Conservation (phyloP, 441 rosid genomes). For the Hypseocharis bilobata region DNA sequence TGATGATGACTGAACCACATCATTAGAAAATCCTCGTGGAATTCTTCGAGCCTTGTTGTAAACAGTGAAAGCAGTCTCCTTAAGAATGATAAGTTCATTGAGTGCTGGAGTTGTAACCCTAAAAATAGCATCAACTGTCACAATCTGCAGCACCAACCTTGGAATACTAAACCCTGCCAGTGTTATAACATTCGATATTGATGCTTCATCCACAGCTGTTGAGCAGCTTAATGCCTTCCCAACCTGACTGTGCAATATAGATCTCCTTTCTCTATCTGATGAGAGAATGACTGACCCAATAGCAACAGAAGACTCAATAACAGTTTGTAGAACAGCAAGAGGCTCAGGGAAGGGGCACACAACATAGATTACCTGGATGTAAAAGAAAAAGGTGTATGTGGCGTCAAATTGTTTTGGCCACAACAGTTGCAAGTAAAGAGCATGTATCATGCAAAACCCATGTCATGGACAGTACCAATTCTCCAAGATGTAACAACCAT, state of each 20-base stretch:
- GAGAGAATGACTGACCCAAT: conserved; percentile 64
- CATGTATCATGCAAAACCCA: neutral
- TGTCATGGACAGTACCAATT: neutral
- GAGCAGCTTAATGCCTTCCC: conserved; percentile 80
- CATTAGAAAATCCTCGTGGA: conserved; percentile 63
- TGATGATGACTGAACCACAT: conserved; percentile 47
- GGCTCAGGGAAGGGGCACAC: conserved; percentile 99
- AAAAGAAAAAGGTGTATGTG: neutral
- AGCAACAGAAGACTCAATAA: conserved; percentile 80
- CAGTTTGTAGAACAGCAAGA: conserved; percentile 70
- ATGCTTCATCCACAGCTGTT: conserved; percentile 84
- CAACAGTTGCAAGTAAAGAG: neutral
- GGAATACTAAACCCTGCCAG: conserved; percentile 87
- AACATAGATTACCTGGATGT: conserved; percentile 77
- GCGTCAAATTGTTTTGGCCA: conserved; percentile 10
- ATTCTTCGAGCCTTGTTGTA: conserved; percentile 93
- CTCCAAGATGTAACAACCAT: too few species aligned
- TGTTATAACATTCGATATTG: conserved; percentile 64
- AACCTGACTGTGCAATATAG: conserved; percentile 61
- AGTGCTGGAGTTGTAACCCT: conserved; percentile 82
- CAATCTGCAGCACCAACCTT: conserved; percentile 77
- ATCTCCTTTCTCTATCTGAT: conserved; percentile 67
- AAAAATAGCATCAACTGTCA: conserved; percentile 90
- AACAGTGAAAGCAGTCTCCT: conserved; percentile 91
- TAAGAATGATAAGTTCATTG: conserved; percentile 76